These are phyloP conservation scores for Endotrypanum monterogeii DNA, from an alignment of 208 protist genomes.

Conservation along the genomic window DNA sequence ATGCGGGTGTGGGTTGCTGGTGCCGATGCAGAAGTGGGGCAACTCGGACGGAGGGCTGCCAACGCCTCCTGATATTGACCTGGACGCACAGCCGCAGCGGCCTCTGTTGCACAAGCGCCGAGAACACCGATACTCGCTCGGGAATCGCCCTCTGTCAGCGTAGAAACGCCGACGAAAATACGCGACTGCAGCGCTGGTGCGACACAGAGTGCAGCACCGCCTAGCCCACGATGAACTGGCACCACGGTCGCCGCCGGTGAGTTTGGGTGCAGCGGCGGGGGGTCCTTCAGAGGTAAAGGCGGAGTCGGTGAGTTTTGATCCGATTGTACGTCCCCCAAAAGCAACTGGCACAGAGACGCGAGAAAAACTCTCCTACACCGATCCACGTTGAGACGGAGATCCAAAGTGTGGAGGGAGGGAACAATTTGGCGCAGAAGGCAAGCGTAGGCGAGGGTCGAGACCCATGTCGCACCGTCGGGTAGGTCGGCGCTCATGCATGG, in stretches of 20 bases:
- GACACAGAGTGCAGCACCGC: slow-evolving; percentile 13
- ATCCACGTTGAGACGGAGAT: slow-evolving; percentile 1
- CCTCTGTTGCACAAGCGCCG: not conserved
- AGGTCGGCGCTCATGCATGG: not conserved
- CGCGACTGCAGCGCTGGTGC: slow-evolving; percentile 33
- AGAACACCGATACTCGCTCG: not conserved
- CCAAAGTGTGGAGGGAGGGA: slow-evolving; percentile 19
- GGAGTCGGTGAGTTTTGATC: not conserved
- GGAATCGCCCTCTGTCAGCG: not conserved
- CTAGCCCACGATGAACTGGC: slow-evolving; percentile 22
- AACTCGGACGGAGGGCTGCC: slow-evolving; percentile 27
- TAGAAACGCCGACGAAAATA: slow-evolving; percentile 15
- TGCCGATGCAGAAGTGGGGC: slow-evolving; percentile 4
- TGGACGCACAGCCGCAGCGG: slow-evolving; percentile 3
- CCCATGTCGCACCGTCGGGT: slow-evolving; percentile 9
- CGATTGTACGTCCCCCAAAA: slow-evolving; percentile 2
- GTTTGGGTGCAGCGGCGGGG: slow-evolving; percentile 25
- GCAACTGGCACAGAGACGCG: slow-evolving; percentile 11
- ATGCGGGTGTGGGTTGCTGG: slow-evolving; percentile 9
- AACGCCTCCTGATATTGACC: slow-evolving; percentile 27
- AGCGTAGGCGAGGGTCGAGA: slow-evolving; percentile 14
- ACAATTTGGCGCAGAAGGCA: slow-evolving; percentile 33
- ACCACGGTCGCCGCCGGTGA: not conserved
- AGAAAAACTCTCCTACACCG: slow-evolving; percentile 17
- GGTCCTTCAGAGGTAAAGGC: not conserved